Evolutionary conservation across 495 filamentous ascomycete genomes (phyloP).

Genomic region (Tuber aestivum): DNA sequence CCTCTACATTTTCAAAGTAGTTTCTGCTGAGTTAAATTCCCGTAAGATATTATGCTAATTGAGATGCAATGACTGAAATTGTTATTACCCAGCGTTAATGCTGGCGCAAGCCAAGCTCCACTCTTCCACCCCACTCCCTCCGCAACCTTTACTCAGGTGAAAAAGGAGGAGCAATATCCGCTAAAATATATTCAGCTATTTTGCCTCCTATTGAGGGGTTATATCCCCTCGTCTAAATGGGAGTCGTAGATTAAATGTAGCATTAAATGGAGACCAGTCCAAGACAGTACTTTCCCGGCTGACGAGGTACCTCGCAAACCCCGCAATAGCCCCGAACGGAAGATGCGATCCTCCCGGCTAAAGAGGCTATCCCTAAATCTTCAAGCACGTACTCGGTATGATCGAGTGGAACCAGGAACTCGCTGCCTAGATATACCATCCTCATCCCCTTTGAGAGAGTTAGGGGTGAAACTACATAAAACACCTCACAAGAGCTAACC

Average conservation of each 20-base stretch:
- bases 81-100: background rate
- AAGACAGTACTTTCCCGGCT: background rate
- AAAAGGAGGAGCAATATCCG: background rate
- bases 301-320: conserved; percentile 2
- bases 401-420: background rate
- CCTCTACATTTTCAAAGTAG: background rate
- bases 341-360: background rate
- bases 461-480: background rate
- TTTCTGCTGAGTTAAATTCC: background rate
- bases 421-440: too few relatives aligned
- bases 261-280: conserved; percentile 1
- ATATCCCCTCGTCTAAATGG: background rate
- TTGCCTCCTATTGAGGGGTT: conserved; percentile 20
- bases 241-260: background rate
- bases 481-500: background rate
- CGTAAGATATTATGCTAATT: background rate
- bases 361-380: background rate
- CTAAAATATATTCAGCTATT: background rate
- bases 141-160: background rate
- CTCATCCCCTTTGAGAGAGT: background rate
- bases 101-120: background rate
- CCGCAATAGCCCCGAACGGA: conserved; percentile 13
- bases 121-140: background rate
- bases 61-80: background rate
- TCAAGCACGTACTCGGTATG: conserved; percentile 2